Evolutionary conservation across 768 basidiomycete genomes (phyloP).

Genomic region (Boletus rubroflammeus): DNA sequence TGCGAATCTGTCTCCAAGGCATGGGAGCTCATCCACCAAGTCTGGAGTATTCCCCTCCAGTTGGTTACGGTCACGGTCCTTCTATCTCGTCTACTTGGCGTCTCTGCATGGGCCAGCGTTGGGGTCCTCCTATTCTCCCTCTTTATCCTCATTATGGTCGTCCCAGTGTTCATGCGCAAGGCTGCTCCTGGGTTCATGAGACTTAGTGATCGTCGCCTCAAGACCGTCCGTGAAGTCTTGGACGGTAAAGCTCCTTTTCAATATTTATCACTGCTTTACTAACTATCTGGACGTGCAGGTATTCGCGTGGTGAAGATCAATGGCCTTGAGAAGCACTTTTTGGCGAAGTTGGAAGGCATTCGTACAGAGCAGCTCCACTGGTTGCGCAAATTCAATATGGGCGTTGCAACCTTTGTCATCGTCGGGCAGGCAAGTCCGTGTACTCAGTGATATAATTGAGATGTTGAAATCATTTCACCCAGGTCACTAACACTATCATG

Average conservation of each 20-base stretch:
- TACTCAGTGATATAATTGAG: background rate
- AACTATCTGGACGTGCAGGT: conserved; percentile 4
- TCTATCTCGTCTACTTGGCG: conserved; percentile 25
- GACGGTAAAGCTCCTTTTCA: conserved; percentile 16
- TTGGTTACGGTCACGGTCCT: conserved; percentile 20
- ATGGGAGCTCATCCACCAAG: conserved; percentile 25
- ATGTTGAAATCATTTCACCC: conserved; percentile 1
- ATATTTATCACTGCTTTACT: background rate
- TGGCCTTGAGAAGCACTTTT: conserved; percentile 25
- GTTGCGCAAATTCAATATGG: conserved; percentile 25
- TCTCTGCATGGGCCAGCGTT: conserved; percentile 30
- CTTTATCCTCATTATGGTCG: conserved; percentile 27
- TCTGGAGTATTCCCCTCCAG: conserved; percentile 29
- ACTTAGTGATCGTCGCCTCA: conserved; percentile 28
- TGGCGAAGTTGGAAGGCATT: conserved; percentile 21
- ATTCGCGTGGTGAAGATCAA: conserved; percentile 29
- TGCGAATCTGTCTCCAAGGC: conserved; percentile 30
- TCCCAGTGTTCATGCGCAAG: conserved; percentile 32
- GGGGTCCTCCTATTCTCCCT: conserved; percentile 25
- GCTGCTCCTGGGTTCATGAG: conserved; percentile 28
- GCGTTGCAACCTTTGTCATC: conserved; percentile 24
- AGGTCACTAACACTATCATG: conserved; percentile 29
- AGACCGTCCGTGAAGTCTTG: conserved; percentile 27
- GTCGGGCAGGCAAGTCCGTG: conserved; percentile 20
- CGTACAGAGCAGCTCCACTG: conserved; percentile 24